Base-by-base conservation (phyloP, 164 flowering plant genomes). In the Taxillus chinensis region DNA sequence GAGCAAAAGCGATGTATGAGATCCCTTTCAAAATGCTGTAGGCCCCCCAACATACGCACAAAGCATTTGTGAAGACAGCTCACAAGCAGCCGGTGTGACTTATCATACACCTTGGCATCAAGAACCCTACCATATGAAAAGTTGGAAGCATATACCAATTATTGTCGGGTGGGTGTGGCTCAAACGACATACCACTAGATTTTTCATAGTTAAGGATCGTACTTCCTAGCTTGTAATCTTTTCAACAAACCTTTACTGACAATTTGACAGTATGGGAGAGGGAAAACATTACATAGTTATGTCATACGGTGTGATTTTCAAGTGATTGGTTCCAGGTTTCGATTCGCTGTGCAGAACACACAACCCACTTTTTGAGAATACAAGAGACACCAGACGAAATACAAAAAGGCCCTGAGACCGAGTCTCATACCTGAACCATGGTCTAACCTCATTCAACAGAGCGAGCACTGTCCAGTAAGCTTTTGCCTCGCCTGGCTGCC, bases 391-490 rank as follows among this genome's bases (percentile, higher is more conserved):
- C 46, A 11, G 38, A 59, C 7, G 50, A 38, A 55, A 51, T 11
- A 53, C 52, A 48, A 12, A 39, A 5, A 15, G 58, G 66, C 41
- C 7, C 37, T 12, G 52, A 60, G 65, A 40, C 16, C 12, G 65
- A 55, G 51, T 2, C 12, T 48, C 67, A 39, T 3, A 92, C 98
- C 86, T 77, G 73, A 84, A 75, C 95, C 92, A 90, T 1, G 84
- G 81, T 11, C 53, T 14, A 38, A 68, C 77, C 77, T 85, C 86
- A 7, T 81, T 71, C n/a, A 84, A 72, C 83, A 90, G 66, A 41
- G 8, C 57, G 43, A 86, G 70, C n/a, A 86, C 71, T 62, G 73
- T 75, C 60, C 58, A 38, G 67, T 88, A 88, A 38, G 52, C 62
- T 6, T 37, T 71, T 4, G 41, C 71, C 1, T 81, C 84, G 71